phyloP scores from a whole-genome alignment of 73 alveolate species.

The Halteria grandinella region DNA sequence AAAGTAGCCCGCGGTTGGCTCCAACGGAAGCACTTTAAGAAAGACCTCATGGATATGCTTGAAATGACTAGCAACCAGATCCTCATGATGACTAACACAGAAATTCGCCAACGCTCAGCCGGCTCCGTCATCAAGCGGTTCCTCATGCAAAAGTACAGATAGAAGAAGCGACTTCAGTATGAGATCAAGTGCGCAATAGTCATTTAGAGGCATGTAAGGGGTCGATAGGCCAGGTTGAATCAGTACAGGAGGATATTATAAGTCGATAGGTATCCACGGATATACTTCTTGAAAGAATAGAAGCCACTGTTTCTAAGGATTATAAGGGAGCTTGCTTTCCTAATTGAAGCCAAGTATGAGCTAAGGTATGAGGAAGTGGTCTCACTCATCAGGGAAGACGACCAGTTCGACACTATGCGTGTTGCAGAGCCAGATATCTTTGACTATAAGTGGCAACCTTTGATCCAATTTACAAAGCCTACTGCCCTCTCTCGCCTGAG shows the following conservation, averaged over 20 bases:
- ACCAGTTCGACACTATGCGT: constrained; percentile 31
- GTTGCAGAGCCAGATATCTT: constrained; percentile 58
- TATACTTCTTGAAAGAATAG: constrained; percentile 58
- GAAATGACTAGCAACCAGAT: background rate
- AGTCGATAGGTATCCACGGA: background rate
- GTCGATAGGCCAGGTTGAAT: no score
- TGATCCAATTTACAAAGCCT: constrained; percentile 46
- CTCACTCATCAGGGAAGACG: constrained; percentile 13
- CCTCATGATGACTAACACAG: constrained; percentile 14
- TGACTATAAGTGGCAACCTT: constrained; percentile 6
- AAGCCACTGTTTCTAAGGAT: background rate
- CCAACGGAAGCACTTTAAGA: constrained; percentile 8
- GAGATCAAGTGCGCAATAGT: background rate
- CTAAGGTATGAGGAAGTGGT: constrained; percentile 18
- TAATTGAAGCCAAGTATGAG: constrained; percentile 29
- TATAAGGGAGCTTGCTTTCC: background rate
- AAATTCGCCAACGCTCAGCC: constrained; percentile 35
- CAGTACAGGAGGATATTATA: constrained; percentile 17
- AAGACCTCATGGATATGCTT: constrained; percentile 22
- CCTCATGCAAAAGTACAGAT: background rate
- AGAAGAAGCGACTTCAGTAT: constrained; percentile 20
- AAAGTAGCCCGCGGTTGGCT: constrained; percentile 38
- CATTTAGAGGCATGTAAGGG: constrained; percentile 6
- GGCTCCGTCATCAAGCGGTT: background rate
- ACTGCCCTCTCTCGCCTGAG: constrained; percentile 4